Base-by-base conservation (phyloP, 805 yeast species). In the Maudiozyma pseudohumilis region DNA sequence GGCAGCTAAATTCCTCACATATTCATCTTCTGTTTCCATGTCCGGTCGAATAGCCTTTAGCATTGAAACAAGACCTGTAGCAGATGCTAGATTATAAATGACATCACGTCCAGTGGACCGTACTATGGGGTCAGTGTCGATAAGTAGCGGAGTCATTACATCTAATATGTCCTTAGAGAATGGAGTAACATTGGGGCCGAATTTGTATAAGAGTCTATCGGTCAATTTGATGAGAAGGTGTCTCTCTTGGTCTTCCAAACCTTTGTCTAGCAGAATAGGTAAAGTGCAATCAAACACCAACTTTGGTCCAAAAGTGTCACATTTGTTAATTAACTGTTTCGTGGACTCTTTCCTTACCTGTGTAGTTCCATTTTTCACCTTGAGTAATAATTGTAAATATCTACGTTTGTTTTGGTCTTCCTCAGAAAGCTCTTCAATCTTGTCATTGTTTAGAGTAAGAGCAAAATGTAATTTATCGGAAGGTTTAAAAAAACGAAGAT, bases 1-100 rank as follows among this genome's bases (percentile, higher is more conserved):
- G 0, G 96, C 74, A 0, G 94, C 79, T 1, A 77, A 66, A 48
- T 80, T 80, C 37, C 96, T 65, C 7, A 82, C 77, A 47, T 76
- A 78, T 48, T 87, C 96, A 51, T 88, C 96, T 8, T 70, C 70
- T 48, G 81, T 77, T 46, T 82, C 94, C 31, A 92, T 71, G 56
- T 86, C 94, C 0, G 92, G 85, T 38, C 95, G 66, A 54, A 89
- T 63, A 0, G 78, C 72, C 1, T 85, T 67, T n/a, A 92, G 74
- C 74, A 87, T 79, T 23, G 75, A 77, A 0, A 87, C 72, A 24
- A 88, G 60, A 0, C 97, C 97, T 2, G 84, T 88, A 1, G 92
- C 84, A 44, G 76, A 80, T 3, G 95, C 65, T 16, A 89, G 61
- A 42, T 74, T 79, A 0, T 88, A 69, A 13, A 87, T 72, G 21